Evolutionary conservation across 176 grass and related monocot genomes (phyloP).

Genomic region (Sorghum bicolor): DNA sequence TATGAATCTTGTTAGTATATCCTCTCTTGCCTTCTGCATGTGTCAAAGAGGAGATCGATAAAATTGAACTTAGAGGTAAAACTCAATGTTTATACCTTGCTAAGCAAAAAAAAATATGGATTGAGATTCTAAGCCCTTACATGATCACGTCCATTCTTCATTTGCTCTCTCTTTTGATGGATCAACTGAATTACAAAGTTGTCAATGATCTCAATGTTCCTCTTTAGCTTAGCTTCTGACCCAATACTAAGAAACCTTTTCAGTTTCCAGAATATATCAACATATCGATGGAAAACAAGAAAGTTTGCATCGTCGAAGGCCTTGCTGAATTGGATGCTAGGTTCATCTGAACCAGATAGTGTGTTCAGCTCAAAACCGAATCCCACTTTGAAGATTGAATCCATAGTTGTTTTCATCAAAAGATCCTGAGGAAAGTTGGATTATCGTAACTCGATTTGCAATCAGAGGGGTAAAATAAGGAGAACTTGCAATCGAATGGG

Average conservation of each 20-base stretch:
- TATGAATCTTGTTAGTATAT: constrained; percentile 77
- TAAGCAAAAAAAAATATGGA: no score
- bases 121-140: constrained; percentile 29
- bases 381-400: constrained; percentile 67
- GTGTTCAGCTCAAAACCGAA: constrained; percentile 51
- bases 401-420: constrained; percentile 59
- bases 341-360: constrained; percentile 34
- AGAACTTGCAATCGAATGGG: neutral
- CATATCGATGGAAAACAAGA: constrained; percentile 47
- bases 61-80: neutral
- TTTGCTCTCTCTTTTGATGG: constrained; percentile 36
- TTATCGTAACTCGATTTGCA: neutral
- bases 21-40: constrained; percentile 43
- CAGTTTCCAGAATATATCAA: constrained; percentile 55
- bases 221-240: constrained; percentile 55
- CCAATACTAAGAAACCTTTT: constrained; percentile 61
- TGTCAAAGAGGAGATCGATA: neutral
- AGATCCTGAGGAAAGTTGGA: constrained; percentile 39
- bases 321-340: constrained; percentile 37
- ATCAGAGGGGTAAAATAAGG: neutral
- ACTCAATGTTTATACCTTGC: neutral
- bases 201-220: constrained; percentile 45
- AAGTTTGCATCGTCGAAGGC: constrained; percentile 54
- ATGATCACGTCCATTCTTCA: constrained; percentile 15
- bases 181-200: constrained; percentile 69